Evolutionary conservation across 1,284 basidiomycete genomes (phyloP), one percentile per base, ranked within the genome.

Genomic region (Mrakiaceae sp.): DNA sequence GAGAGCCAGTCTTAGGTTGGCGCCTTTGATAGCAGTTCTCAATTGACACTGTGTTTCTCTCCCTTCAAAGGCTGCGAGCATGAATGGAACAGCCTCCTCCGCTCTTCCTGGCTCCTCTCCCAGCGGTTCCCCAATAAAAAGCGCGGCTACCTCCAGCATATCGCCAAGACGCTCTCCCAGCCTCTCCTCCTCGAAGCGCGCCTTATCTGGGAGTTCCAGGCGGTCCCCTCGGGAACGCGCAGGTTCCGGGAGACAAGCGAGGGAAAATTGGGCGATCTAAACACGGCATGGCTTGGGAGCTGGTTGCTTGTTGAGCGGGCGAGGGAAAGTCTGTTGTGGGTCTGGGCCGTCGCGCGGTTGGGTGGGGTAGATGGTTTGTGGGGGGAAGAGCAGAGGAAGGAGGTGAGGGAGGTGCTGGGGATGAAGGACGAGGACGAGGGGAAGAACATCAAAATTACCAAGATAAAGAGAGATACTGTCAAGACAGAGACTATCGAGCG

Each of bases 381-480:
- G 65, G 62, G 49, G 1, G 43, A 43, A 40, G 50, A 46, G 12
- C 39, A 66, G 46, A 47, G 48, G 14, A 48, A 42, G 9, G 53
- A 39, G 40, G 44, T 63, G 12, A 65, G 64, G 12, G 67, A 70
- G 27, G 66, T 76, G 52, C 72, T 76, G 46, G 72, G 70, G 5
- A 39, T 74, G 8, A 53, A 44, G 46, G 27, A 27, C 9, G 10
- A 6, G 43, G 27, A 27, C 27, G 27, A 27, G 27, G 27, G 27
- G 27, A 27, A 27, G 27, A 27, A 27, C 27, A 27, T 27, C 6
- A 27, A 11, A 5, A 43, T 57, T 43, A 46, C 16, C 42, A 10
- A 14, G 6, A 43, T 16, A 5, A n/a, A n/a, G 5, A 39, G 55
- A 10, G 43, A 5, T 5, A 57, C 55, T 3, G 8, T 57, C 43